phyloP scores from a whole-genome alignment of 768 basidiomycete species.

The Cyclocybe cylindracea region DNA sequence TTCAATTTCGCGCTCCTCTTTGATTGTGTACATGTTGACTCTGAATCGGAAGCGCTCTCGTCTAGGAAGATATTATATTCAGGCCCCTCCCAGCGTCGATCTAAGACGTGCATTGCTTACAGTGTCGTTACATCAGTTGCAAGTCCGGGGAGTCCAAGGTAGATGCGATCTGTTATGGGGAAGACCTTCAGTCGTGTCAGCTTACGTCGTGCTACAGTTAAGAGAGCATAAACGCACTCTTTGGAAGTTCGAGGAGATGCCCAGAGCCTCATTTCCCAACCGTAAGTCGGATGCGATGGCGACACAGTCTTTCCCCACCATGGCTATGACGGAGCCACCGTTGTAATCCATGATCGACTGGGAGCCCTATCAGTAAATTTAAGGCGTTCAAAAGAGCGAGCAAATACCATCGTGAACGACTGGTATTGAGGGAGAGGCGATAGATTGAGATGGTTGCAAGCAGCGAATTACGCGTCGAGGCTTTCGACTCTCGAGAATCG shows the following conservation, averaged over 20 bases:
- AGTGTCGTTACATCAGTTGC: conserved; percentile 93
- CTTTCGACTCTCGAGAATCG: conserved; percentile 3
- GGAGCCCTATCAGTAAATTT: conserved; percentile 11
- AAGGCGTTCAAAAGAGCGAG: background rate
- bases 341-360: conserved; percentile 92
- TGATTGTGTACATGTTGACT: conserved; percentile 99
- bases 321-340: conserved; percentile 98
- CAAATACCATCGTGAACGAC: conserved; percentile 39
- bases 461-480: conserved; percentile 32
- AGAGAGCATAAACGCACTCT: conserved; percentile 55
- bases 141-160: conserved; percentile 88
- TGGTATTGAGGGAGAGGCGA: conserved; percentile 12
- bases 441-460: conserved; percentile 3
- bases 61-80: conserved; percentile 39
- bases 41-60: conserved; percentile 90
- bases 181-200: conserved; percentile 66
- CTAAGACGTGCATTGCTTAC: conserved; percentile 42
- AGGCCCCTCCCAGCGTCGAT: conserved; percentile 2
- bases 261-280: conserved; percentile 83
- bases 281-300: conserved; percentile 96
- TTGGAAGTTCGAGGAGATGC: conserved; percentile 90
- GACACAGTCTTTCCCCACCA: conserved; percentile 98
- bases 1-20: conserved; percentile 96
- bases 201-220: conserved; percentile 9
- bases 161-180: conserved; percentile 90